phyloP scores from a whole-genome alignment of 2,329 filamentous ascomycete species.

The Apiospora malaysiana region DNA sequence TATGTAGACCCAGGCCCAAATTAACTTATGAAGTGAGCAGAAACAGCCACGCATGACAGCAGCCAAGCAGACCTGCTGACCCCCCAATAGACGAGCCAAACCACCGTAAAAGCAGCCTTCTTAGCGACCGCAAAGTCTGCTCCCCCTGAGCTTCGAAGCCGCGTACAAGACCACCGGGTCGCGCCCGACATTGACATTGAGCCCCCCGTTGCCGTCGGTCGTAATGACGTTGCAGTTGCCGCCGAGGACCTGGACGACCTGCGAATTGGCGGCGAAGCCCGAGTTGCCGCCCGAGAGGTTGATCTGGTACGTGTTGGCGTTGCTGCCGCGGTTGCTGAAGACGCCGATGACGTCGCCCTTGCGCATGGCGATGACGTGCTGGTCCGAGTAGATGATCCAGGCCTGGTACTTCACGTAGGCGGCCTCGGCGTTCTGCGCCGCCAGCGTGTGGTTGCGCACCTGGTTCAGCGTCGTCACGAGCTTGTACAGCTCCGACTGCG shows the following conservation, averaged over 20 bases:
- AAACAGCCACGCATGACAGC: no score
- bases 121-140: constrained; percentile 25
- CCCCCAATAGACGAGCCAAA: no score
- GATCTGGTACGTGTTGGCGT: constrained; percentile 39
- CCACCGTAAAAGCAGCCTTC: neutral
- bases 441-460: constrained; percentile 52
- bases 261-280: constrained; percentile 43
- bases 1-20: no score
- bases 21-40: no score
- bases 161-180: constrained; percentile 16
- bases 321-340: constrained; percentile 47
- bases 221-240: constrained; percentile 48
- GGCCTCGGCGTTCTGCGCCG: constrained; percentile 45
- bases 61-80: no score
- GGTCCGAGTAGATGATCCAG: constrained; percentile 46
- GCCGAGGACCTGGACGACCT: constrained; percentile 47
- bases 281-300: constrained; percentile 43
- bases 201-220: constrained; percentile 29
- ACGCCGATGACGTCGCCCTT: constrained; percentile 51
- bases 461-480: constrained; percentile 55
- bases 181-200: neutral
- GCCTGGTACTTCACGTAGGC: constrained; percentile 48
- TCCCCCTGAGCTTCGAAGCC: constrained; percentile 23
- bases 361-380: constrained; percentile 49
- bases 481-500: constrained; percentile 48